A percentile compares a stretch with the other conserved stretches of the same genome.
Conservation (phyloP, 108 stramenopile species). For the Cyclotella cryptica region DNA sequence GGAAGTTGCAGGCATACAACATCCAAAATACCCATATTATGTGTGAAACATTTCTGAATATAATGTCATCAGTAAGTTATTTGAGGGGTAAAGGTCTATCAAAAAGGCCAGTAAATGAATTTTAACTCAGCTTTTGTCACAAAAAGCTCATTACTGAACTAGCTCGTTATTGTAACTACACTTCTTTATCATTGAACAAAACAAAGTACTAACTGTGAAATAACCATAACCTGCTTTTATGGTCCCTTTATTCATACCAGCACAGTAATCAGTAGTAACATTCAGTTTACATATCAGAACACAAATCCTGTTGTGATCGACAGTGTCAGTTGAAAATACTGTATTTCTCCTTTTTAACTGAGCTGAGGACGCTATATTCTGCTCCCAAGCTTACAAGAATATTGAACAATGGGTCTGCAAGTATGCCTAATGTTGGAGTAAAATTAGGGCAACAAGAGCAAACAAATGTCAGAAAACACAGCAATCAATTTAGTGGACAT, state of each 20-base stretch:
- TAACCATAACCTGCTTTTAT: slow-evolving; percentile 79
- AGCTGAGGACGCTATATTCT: slow-evolving; percentile 44
- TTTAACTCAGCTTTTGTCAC: too few species aligned
- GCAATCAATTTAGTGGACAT: slow-evolving; percentile 2
- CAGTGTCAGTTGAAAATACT: slow-evolving; percentile 46
- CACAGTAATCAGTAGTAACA: slow-evolving; percentile 40
- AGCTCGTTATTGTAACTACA: too few species aligned
- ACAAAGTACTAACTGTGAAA: slow-evolving; percentile 43
- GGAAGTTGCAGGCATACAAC: too few species aligned
- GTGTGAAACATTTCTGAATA: too few species aligned
- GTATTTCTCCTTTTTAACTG: slow-evolving; percentile 25
- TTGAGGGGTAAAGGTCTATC: too few species aligned
- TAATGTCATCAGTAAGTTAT: too few species aligned
- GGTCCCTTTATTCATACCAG: slow-evolving; percentile 42
- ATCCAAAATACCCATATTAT: too few species aligned
- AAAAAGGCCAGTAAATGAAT: too few species aligned
- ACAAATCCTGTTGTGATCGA: slow-evolving; percentile 51
- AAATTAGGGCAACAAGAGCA: neutral
- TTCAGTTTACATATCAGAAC: slow-evolving; percentile 53
- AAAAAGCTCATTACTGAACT: too few species aligned
- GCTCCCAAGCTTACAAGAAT: slow-evolving; percentile 51
- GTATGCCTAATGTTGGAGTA: slow-evolving; percentile 33
- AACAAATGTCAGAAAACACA: neutral
- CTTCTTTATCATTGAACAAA: slow-evolving; percentile 11
- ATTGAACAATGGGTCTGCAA: slow-evolving; percentile 89